Conservation (phyloP, 352 stramenopile species). For the Globisporangium cederbergense region DNA sequence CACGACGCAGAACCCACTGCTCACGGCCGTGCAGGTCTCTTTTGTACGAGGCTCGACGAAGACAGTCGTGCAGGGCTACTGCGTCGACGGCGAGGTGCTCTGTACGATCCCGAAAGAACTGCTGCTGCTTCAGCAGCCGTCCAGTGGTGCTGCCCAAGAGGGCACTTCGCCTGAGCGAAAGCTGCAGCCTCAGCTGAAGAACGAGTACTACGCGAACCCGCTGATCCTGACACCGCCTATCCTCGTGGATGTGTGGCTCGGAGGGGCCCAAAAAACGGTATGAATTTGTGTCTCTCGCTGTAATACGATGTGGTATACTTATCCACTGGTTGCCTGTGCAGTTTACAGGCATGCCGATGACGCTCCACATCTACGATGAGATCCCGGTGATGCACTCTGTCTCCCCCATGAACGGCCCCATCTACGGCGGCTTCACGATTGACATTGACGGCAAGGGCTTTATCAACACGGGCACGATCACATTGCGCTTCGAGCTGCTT, state of each 20-base stretch:
- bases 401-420: conserved; percentile 64
- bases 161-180: not conserved
- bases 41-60: conserved; percentile 28
- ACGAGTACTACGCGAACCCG: not conserved
- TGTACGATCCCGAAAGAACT: conserved; percentile 37
- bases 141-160: not conserved
- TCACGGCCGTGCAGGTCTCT: conserved; percentile 33
- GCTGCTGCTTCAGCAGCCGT: conserved; percentile 2
- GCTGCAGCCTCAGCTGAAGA: not conserved
- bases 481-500: conserved; percentile 61
- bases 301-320: not conserved
- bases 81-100: conserved; percentile 34
- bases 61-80: conserved; percentile 25
- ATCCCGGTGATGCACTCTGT: conserved; percentile 38
- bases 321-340: conserved; percentile 11
- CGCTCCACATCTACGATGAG: conserved; percentile 49
- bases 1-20: conserved; percentile 22
- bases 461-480: conserved; percentile 56
- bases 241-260: conserved; percentile 60
- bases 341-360: conserved; percentile 52
- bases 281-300: not conserved
- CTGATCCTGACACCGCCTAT: conserved; percentile 27
- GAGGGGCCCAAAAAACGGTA: conserved; percentile 52
- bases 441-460: conserved; percentile 61
- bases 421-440: conserved; percentile 66